Evolutionary conservation across 768 basidiomycete genomes (phyloP), one percentile per base, ranked within the genome.

Genomic region (Xerocomellus intermedius): DNA sequence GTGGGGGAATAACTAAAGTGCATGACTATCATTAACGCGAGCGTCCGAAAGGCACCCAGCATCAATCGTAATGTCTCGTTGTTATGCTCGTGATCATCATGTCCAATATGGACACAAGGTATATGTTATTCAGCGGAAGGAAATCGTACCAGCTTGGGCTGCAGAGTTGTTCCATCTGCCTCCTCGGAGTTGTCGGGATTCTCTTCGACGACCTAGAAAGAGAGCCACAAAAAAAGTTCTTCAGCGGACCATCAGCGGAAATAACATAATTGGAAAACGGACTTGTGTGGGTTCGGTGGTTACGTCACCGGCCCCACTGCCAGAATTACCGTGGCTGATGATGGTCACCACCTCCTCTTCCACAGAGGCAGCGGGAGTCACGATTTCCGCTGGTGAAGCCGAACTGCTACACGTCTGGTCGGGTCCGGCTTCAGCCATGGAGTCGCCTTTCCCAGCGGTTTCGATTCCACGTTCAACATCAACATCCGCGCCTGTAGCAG

Each of bases 121-220:
- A 48, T 56, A 55, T 69, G 74, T 74, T 67, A 75, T 74, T 77
- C 67, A 46, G 55, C 30, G 0, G 65, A 50, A 52, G 74, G 72
- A 66, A 77, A 75, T 56, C 63, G 72, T 35, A 70, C 69, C 21
- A 64, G 46, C 62, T 63, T 70, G 22, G 56, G 41, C 16, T 38
- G 58, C 24, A 42, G 13, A 8, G 17, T 8, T 3, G 13, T n/a
- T 36, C 5, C 26, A 14, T 41, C 48, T 33, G 21, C 19, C 33
- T n/a, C n/a, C 33, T n/a, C 28, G 9, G 17, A 8, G 30, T 16
- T 30, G 14, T 48, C 35, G 16, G 16, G 16, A 22, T 35, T 42
- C 32, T 32, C 22, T 41, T 47, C 35, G 2, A 12, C 22, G 16
- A 48, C 53, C 68, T 71, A 42, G 47, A 53, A 49, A 43, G 44